phyloP scores from a whole-genome alignment of 1,284 basidiomycete species.

The Pseudozyma pruni region DNA sequence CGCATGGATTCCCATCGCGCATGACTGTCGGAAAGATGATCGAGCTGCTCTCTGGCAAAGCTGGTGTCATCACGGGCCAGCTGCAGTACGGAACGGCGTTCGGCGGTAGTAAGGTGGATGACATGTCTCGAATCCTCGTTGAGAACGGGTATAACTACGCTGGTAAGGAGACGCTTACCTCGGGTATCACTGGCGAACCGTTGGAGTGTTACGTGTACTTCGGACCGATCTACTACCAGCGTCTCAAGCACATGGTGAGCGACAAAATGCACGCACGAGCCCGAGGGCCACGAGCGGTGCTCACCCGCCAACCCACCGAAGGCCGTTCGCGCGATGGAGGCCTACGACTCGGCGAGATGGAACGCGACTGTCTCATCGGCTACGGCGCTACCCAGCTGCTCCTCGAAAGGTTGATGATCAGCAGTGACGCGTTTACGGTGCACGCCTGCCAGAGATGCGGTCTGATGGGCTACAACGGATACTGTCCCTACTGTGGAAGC shows the following conservation, averaged over 20 bases:
- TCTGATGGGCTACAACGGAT: conserved; percentile 85
- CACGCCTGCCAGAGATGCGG: conserved; percentile 95
- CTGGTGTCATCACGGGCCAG: conserved; percentile 83
- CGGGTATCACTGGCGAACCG: conserved; percentile 95
- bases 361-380: conserved; percentile 80
- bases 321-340: conserved; percentile 97
- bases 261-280: conserved; percentile 95
- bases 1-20: conserved; percentile 98
- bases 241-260: conserved; percentile 77
- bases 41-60: conserved; percentile 85
- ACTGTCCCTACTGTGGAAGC: conserved; percentile 79
- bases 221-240: conserved; percentile 94
- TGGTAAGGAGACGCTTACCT: conserved; percentile 97
- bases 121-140: conserved; percentile 95
- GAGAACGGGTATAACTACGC: conserved; percentile 96
- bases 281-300: conserved; percentile 92
- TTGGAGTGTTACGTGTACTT: conserved; percentile 98
- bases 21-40: conserved; percentile 99
- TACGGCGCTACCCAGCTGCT: conserved; percentile 85
- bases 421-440: conserved; percentile 90
- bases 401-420: conserved; percentile 94
- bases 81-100: conserved; percentile 94
- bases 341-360: conserved; percentile 97
- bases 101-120: conserved; percentile 98
- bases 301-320: conserved; percentile 98